Conservation (phyloP, 208 protist species). For the Crithidia bombi region DNA sequence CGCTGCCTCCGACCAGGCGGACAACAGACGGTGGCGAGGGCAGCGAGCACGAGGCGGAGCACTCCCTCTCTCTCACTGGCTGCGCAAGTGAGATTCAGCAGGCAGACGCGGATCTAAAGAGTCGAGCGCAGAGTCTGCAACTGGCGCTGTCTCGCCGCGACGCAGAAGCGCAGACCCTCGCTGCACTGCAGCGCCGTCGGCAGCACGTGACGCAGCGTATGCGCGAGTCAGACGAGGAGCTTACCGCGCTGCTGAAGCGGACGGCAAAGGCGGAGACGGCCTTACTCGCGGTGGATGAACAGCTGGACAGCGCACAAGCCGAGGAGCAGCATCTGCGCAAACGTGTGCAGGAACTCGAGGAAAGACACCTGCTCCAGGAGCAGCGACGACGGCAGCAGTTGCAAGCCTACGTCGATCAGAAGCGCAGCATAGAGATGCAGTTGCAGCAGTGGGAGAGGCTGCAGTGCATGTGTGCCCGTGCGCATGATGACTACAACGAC, state of each 20-base stretch:
- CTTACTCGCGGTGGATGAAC: slow-evolving; percentile 1
- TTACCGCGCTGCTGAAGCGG: background rate
- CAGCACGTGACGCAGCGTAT: background rate
- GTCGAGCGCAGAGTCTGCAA: slow-evolving; percentile 2
- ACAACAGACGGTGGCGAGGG: background rate
- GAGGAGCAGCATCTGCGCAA: background rate
- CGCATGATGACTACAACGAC: background rate
- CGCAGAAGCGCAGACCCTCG: background rate
- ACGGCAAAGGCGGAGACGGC: slow-evolving; percentile 4
- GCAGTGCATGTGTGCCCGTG: background rate
- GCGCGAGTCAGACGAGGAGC: slow-evolving; percentile 1
- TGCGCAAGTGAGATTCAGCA: background rate
- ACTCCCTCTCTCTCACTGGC: background rate
- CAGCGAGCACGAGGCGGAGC: background rate
- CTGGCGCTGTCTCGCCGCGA: slow-evolving; percentile 12
- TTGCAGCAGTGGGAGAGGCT: background rate
- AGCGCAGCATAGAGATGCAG: background rate
- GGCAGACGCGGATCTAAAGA: background rate
- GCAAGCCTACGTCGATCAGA: background rate
- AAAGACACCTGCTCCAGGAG: background rate
- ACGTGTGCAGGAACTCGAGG: background rate
- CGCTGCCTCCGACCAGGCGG: background rate
- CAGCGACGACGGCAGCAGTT: slow-evolving; percentile 6
- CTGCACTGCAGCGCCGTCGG: background rate
- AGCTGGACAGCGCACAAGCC: slow-evolving; percentile 1